phyloP scores from a whole-genome alignment of 352 stramenopile genomes.

The Peronosclerospora sorghi region DNA sequence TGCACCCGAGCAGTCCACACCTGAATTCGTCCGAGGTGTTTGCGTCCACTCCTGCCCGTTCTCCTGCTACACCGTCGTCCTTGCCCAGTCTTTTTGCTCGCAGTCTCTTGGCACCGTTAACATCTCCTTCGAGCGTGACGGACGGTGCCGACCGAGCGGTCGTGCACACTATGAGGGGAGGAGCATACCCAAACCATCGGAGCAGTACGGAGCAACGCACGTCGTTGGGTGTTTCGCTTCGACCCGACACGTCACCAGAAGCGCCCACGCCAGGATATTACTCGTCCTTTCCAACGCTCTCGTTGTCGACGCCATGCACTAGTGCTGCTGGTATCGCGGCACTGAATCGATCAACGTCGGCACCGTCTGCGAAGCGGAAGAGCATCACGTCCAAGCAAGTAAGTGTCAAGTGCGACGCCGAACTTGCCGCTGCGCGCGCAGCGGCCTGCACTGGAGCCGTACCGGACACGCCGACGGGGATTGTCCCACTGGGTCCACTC shows the following conservation, averaged over 20 bases:
- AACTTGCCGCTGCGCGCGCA: constrained; percentile 28
- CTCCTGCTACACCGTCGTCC: constrained; percentile 22
- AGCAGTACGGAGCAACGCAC: constrained; percentile 18
- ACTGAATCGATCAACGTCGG: constrained; percentile 6
- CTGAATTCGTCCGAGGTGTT: constrained; percentile 33
- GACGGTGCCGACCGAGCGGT: constrained; percentile 11
- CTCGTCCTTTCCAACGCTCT: constrained; percentile 15
- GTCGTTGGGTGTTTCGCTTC: constrained; percentile 7
- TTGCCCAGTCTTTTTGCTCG: constrained; percentile 42
- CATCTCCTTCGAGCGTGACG: constrained; percentile 19
- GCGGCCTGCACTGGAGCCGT: constrained; percentile 11
- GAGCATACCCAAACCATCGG: constrained; percentile 16
- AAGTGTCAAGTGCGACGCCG: constrained; percentile 24
- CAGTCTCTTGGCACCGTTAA: constrained; percentile 27
- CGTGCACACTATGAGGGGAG: constrained; percentile 9
- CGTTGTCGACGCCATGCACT: constrained; percentile 2
- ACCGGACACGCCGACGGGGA: constrained; percentile 5
- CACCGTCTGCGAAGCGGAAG: constrained; percentile 63
- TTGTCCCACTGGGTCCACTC: constrained; percentile 11
- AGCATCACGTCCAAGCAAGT: constrained; percentile 70
- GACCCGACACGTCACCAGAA: constrained; percentile 24
- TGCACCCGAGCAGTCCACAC: constrained; percentile 19
- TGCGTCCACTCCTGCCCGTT: constrained; percentile 9
- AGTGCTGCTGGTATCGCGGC: constrained; percentile 1
- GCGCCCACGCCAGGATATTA: constrained; percentile 43